Base-by-base conservation (phyloP, 2,329 filamentous ascomycete species). In the Penicillium sclerotigenum region DNA sequence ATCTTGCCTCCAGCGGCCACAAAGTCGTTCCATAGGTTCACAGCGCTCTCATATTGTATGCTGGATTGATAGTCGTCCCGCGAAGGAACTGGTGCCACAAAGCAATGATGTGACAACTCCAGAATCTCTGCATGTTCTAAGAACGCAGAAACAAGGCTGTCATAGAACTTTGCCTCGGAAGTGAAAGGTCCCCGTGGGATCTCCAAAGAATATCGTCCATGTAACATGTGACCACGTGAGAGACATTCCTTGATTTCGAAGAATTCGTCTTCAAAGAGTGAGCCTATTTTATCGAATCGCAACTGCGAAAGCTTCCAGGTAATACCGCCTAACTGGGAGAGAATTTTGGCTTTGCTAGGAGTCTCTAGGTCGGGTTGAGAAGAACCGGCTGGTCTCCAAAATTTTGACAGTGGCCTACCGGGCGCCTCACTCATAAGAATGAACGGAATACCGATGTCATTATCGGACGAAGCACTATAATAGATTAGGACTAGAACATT, bases 1-100 rank as follows among this genome's bases (percentile, higher is more conserved):
- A 50, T 61, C 33, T 69, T 71, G 5, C 40, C 2, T 40, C 62
- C 56, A 28, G 65, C 14, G n/a, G 62, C 20, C 14, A 69, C 54
- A 48, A 67, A 70, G 50, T 69, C 58, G 46, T 62, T 65, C 64
- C 52, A 69, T 42, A 61, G 49, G 38, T 65, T 33, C 4, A 56
- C 47, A 13, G 66, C 64, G 10, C 22, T 52, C 29, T n/a, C 3
- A 29, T 59, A 68, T 48, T 67, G 26, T 28, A 16, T 47, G 3
- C 16, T 24, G 11, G 56, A 58, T 33, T 43, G 13, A 28, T 64
- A 64, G 6, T 61, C 57, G 4, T 50, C 38, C 16, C 24, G 48
- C 1, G 13, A 47, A 6, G 57, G 58, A 43, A 65, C 37, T 10
- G 65, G 59, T 26, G 56, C 61, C 2, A 64, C 0, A 48, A 48